These are phyloP conservation scores for Diaporthe ampelina DNA, from an alignment of 2,329 filamentous ascomycete genomes.

Conservation along the genomic window DNA sequence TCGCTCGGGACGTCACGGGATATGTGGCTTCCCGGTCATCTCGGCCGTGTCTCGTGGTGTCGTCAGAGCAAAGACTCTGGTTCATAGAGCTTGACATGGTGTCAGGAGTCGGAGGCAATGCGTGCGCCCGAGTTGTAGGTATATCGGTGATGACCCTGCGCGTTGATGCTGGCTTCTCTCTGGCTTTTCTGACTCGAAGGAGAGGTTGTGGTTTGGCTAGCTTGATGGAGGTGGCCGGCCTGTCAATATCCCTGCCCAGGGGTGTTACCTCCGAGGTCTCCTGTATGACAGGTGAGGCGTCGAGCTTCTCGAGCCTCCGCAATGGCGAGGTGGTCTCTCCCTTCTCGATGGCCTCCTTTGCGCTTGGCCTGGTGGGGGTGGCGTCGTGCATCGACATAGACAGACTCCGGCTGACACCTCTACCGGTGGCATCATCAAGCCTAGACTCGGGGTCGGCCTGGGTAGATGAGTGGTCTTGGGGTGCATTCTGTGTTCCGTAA, in stretches of 20 bases:
- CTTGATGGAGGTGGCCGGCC: slow-evolving; percentile 21
- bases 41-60: slow-evolving; percentile 57
- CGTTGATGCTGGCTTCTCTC: slow-evolving; percentile 58
- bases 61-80: slow-evolving; percentile 64
- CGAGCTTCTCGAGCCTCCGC: slow-evolving; percentile 63
- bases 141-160: slow-evolving; percentile 64
- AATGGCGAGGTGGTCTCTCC: slow-evolving; percentile 58
- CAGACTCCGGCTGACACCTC: slow-evolving; percentile 58
- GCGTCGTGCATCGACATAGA: slow-evolving; percentile 42
- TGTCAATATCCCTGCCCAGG: background rate
- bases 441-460: slow-evolving; percentile 53
- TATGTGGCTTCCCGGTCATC: slow-evolving; percentile 51
- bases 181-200: slow-evolving; percentile 52
- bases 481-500: slow-evolving; percentile 64
- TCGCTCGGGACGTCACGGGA: background rate
- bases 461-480: slow-evolving; percentile 45
- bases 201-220: slow-evolving; percentile 26
- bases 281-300: slow-evolving; percentile 47
- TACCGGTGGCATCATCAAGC: slow-evolving; percentile 60
- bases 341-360: slow-evolving; percentile 20
- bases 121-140: slow-evolving; percentile 56
- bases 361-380: slow-evolving; percentile 44
- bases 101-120: slow-evolving; percentile 70
- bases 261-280: slow-evolving; percentile 41
- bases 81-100: slow-evolving; percentile 70